Percentiles rank a stretch among this genome's conserved stretches.
phyloP scores from a whole-genome alignment of 2,329 filamentous ascomycete species.

The Calonectria pseudoturangicola region DNA sequence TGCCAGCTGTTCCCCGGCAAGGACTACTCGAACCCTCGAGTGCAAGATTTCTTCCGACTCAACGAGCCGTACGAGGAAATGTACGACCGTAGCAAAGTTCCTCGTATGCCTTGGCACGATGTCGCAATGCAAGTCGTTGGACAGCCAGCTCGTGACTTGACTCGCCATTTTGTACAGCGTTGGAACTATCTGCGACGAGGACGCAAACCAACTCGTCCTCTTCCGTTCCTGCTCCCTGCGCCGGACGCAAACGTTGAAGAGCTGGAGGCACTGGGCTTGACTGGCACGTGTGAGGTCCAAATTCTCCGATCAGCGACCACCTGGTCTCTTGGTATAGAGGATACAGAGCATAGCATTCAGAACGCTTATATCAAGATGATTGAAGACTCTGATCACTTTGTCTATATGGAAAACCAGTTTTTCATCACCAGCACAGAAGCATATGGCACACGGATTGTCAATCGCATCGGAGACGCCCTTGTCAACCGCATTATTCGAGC shows the following conservation, averaged over 20 bases:
- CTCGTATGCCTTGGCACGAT: conserved; percentile 99
- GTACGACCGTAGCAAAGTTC: conserved; percentile 93
- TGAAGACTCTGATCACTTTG: conserved; percentile 94
- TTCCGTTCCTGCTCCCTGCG: conserved; percentile 93
- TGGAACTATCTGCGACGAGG: conserved; percentile 98
- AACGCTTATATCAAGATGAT: conserved; percentile 97
- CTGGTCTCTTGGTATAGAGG: conserved; percentile 93
- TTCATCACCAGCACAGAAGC: conserved; percentile 96
- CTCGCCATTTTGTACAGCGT: conserved; percentile 95
- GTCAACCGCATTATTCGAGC: conserved; percentile 94
- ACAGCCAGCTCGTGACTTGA: conserved; percentile 94
- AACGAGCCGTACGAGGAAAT: conserved; percentile 98
- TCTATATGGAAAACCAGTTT: conserved; percentile 99
- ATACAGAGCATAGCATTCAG: conserved; percentile 95
- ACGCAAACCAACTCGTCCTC: conserved; percentile 92
- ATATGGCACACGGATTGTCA: conserved; percentile 90
- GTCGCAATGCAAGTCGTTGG: conserved; percentile 98
- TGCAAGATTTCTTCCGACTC: conserved; percentile 95
- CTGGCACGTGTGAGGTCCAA: conserved; percentile 96
- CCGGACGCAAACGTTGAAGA: conserved; percentile 93
- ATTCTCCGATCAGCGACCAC: conserved; percentile 92
- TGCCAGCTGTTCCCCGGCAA: conserved; percentile 98
- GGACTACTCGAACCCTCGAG: conserved; percentile 97
- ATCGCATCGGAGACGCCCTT: conserved; percentile 94
- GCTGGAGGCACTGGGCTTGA: conserved; percentile 89